Conservation (phyloP, 805 yeast species). For the Saturnispora zaruensis region DNA sequence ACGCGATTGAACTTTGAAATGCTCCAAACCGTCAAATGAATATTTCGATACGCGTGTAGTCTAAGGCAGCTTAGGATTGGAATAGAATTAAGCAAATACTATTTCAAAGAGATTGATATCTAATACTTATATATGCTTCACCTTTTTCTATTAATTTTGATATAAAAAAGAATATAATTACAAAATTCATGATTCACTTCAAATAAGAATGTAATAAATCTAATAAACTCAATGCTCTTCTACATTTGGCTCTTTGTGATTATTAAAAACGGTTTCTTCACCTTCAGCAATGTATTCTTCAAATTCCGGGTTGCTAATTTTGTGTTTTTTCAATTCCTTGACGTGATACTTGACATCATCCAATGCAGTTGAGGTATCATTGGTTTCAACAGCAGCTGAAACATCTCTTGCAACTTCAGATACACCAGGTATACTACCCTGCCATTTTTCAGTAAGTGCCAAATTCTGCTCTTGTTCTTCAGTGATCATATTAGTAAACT, state of each 20-base stretch:
- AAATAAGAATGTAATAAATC: neutral
- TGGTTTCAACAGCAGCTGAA: neutral
- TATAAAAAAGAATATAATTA: no score
- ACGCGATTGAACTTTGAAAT: neutral
- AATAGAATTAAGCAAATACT: no score
- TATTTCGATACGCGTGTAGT: neutral
- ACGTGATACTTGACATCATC: conserved; percentile 9
- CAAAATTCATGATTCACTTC: neutral
- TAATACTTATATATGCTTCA: no score
- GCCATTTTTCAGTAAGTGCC: neutral
- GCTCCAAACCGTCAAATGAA: neutral
- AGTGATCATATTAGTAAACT: conserved; percentile 15
- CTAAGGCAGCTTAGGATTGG: no score
- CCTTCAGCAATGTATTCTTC: conserved; percentile 25
- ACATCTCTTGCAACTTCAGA: conserved; percentile 1
- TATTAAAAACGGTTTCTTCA: conserved; percentile 5
- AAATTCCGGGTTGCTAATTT: conserved; percentile 11
- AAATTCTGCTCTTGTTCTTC: neutral
- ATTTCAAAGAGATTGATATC: no score
- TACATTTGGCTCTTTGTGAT: neutral
- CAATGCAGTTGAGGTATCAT: conserved; percentile 10
- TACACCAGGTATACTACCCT: neutral
- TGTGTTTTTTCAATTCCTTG: neutral
- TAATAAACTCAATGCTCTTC: neutral
- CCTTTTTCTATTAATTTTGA: no score